Base-by-base conservation (phyloP, 2,329 filamentous ascomycete species). In the Penicillium psychrosexuale region DNA sequence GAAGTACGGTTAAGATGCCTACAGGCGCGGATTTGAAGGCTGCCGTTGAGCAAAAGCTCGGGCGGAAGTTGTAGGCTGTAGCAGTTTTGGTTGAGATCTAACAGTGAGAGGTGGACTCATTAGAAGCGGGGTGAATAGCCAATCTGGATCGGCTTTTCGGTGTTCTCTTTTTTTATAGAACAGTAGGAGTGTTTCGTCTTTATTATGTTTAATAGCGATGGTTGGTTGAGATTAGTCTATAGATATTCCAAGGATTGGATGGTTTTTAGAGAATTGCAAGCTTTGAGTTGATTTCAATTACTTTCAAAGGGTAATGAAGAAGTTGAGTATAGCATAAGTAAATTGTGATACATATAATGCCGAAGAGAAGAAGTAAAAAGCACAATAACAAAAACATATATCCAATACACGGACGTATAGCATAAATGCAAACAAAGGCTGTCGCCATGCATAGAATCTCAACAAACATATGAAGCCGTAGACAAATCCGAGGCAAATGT, bases 1-100 rank as follows among this genome's bases (percentile, higher is more conserved):
- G 79, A 8, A 76, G 72, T 61, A 63, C 61, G 7, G 75, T 72
- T 15, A 70, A 63, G 5, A 77, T 79, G 74, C 77, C 77, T 8
- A 72, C 64, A 6, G 76, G 80, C 4, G 68, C 73, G 19, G 81
- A 84, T 55, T 63, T 85, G 57, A 81, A 80, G 71, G 73, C 72
- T 64, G 77, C 77, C 55, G 75, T 84, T 51, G 77, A 80, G 66
- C 67, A 75, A 57, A 79, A 74, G 56, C 66, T 80, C 28, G 81
- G 82, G 54, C 71, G 79, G 49, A 78, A 80, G 69, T 69, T 76
- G 22, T 65, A 55, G 42, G 59, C 19, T 53, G 2, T 24, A 19
- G 24, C 44, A 8, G 30, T 33, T 47, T 19, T 31, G 15, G 12
- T 15, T 40, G 15, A 24, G 36, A 24, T 22, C 19, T 22, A 22